Percentiles rank a stretch among this genome's conserved stretches.
Conservation (phyloP, 208 protist genomes). For the Acanthamoeba pearcei region DNA sequence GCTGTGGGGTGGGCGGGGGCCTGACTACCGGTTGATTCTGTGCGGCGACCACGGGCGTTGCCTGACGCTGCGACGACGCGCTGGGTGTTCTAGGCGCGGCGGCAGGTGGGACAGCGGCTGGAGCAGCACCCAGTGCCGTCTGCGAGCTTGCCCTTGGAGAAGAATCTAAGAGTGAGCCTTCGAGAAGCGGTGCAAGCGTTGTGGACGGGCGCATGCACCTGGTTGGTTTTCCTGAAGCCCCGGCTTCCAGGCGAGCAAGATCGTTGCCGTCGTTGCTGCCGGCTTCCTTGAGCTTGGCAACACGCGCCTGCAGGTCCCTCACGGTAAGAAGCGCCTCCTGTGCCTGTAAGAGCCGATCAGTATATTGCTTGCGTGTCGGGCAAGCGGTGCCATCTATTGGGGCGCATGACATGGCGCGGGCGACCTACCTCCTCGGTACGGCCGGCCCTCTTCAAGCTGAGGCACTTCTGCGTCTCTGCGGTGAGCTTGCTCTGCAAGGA, state of each 20-base stretch:
- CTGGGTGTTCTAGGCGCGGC: neutral
- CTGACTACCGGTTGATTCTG: constrained; percentile 19
- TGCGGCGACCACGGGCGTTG: neutral
- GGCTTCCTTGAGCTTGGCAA: neutral
- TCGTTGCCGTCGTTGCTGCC: neutral
- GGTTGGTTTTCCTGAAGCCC: neutral
- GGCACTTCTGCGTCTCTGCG: constrained; percentile 9
- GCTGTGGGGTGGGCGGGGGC: neutral
- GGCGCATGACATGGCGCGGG: neutral
- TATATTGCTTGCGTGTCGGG: neutral
- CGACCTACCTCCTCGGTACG: neutral
- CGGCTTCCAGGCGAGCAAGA: neutral
- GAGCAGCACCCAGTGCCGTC: neutral
- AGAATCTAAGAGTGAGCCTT: neutral
- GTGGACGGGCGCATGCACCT: neutral
- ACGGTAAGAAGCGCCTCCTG: neutral
- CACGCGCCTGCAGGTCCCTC: neutral
- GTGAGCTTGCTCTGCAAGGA: constrained; percentile 8
- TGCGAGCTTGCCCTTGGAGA: neutral
- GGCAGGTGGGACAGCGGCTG: neutral
- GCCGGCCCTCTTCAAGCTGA: constrained; percentile 30
- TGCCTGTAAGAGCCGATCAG: neutral
- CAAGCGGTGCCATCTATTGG: neutral
- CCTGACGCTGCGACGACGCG: neutral
- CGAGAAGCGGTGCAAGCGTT: neutral